A percentile compares a stretch with the other conserved stretches of the same genome.
Evolutionary conservation across 495 filamentous ascomycete species (phyloP).

Genomic region (Lasiosphaeris hirsuta): DNA sequence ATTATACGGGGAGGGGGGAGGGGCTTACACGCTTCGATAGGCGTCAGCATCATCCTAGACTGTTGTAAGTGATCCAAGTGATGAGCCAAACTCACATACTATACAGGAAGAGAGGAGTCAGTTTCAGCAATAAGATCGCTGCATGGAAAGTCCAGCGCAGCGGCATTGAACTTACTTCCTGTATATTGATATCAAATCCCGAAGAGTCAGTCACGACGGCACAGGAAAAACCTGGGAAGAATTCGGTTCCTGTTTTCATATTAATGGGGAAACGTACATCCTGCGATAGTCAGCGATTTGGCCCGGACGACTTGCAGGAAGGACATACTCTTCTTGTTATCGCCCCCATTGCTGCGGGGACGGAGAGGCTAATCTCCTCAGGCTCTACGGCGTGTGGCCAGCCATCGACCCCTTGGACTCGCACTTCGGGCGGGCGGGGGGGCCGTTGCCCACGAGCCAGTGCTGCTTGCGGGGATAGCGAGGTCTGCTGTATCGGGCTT

Average conservation of each 20-base stretch:
- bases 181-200: not conserved
- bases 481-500: not conserved
- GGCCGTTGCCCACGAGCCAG: not conserved
- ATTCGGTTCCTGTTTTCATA: no score
- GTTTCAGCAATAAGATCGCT: not conserved
- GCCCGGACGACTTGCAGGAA: not conserved
- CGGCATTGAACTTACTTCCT: constrained; percentile 6
- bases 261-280: constrained; percentile 1
- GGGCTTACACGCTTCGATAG: not conserved
- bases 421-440: no score
- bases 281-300: not conserved
- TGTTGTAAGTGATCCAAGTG: not conserved
- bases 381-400: not conserved
- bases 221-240: no score
- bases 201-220: no score
- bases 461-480: not conserved
- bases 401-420: not conserved
- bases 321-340: not conserved
- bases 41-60: not conserved
- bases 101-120: not conserved
- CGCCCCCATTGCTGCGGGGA: not conserved
- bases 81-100: not conserved
- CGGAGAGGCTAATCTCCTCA: not conserved
- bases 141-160: no score
- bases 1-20: no score